phyloP scores from a whole-genome alignment of 2,329 filamentous ascomycete genomes.

The Penicillium sp. region DNA sequence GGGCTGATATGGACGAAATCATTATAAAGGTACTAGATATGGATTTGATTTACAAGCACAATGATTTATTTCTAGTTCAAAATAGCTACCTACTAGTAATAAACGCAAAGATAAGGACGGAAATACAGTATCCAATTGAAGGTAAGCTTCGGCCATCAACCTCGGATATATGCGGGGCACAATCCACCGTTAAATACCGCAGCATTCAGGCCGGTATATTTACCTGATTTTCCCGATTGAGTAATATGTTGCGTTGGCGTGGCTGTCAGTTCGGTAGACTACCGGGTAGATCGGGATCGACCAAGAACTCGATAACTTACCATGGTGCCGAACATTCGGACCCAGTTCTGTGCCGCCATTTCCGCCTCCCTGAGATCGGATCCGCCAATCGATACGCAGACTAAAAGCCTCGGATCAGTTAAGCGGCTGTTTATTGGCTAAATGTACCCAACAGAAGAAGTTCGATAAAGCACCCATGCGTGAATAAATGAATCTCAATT shows the following conservation, averaged over 20 bases:
- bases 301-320: background rate
- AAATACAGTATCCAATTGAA: no score
- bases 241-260: background rate
- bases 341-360: background rate
- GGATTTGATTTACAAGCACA: no score
- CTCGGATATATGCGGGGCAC: background rate
- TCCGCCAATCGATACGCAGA: background rate
- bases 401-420: background rate
- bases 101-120: no score
- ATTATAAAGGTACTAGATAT: no score
- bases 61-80: no score
- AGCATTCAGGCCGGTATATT: background rate
- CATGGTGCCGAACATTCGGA: background rate
- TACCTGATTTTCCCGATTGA: background rate
- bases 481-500: background rate
- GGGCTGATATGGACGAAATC: no score
- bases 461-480: background rate
- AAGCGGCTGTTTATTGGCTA: background rate
- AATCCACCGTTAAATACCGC: background rate
- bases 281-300: background rate
- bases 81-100: no score
- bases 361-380: background rate
- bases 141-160: no score
- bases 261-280: background rate
- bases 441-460: no score